Evolutionary conservation across 805 yeast species (phyloP).

Genomic region (Tetrapisispora nanseiensis): DNA sequence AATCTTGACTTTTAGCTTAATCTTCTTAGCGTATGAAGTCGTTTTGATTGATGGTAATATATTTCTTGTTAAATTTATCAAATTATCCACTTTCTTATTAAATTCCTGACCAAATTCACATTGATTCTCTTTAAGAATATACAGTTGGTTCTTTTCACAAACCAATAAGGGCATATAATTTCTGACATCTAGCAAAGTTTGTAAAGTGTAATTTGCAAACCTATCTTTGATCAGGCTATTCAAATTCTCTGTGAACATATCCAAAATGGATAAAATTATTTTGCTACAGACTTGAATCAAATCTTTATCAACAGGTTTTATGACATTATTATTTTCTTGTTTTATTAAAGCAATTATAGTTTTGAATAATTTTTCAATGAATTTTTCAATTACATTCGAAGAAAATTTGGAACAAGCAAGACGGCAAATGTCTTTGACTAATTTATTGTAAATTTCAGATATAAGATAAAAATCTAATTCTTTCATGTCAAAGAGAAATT

Average conservation of each 20-base stretch:
- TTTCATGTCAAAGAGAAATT: conserved; percentile 60
- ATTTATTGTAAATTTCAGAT: conserved; percentile 30
- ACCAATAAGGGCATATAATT: conserved; percentile 25
- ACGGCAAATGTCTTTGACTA: conserved; percentile 29
- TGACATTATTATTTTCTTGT: conserved; percentile 4
- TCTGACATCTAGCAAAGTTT: conserved; percentile 65
- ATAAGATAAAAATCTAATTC: conserved; percentile 36
- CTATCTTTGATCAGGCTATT: conserved; percentile 74
- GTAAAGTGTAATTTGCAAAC: conserved; percentile 90
- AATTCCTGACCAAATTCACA: conserved; percentile 16
- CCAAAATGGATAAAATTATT: conserved; percentile 36
- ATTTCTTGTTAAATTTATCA: conserved; percentile 13
- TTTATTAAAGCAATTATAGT: conserved; percentile 2
- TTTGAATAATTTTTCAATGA: conserved; percentile 44
- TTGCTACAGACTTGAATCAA: conserved; percentile 26
- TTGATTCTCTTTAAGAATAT: conserved; percentile 18
- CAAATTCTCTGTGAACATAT: conserved; percentile 44
- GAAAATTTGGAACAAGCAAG: conserved; percentile 83
- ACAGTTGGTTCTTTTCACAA: conserved; percentile 20
- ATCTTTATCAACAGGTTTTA: conserved; percentile 18
- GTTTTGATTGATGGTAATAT: conserved; percentile 15
- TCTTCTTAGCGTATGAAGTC: conserved; percentile 30
- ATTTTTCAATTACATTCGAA: conserved; percentile 92
- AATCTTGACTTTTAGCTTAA: conserved; percentile 31
- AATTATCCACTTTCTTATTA: conserved; percentile 10